These are phyloP conservation scores for Magnolia changhungtana DNA, from an alignment of 164 flowering plant genomes.

Conservation along the genomic window DNA sequence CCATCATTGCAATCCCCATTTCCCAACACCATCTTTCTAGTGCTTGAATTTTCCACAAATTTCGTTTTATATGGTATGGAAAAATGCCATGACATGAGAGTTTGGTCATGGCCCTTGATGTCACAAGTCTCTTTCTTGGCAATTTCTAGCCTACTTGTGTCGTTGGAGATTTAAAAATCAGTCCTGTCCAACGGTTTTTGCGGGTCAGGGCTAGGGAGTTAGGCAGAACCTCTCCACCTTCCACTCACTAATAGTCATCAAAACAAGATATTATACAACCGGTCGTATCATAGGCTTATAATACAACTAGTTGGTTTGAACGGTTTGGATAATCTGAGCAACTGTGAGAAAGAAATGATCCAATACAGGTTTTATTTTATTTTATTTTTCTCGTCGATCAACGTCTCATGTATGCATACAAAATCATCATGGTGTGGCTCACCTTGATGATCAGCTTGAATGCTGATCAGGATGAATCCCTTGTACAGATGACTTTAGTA, in stretches of 20 bases:
- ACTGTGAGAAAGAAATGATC: too few species aligned
- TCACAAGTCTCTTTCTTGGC: not conserved
- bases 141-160: not conserved
- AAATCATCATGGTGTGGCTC: too few species aligned
- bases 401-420: too few species aligned
- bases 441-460: too few species aligned
- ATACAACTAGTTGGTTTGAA: too few species aligned
- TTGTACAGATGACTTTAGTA: too few species aligned
- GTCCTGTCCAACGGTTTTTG: constrained; percentile 5
- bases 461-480: too few species aligned
- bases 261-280: not conserved
- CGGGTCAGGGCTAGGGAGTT: constrained; percentile 5
- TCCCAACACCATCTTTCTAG: constrained; percentile 1
- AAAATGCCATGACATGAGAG: not conserved
- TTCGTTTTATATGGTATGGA: constrained; percentile 1
- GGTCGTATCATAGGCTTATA: too few species aligned
- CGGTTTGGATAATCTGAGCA: too few species aligned
- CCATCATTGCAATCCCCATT: not conserved
- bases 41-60: constrained; percentile 9
- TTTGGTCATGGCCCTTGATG: constrained; percentile 4
- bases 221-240: constrained; percentile 1
- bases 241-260: not conserved
- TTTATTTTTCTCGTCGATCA: too few species aligned
- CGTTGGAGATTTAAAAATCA: not conserved
- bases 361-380: too few species aligned